These are phyloP conservation scores for Colletotrichum spinosum DNA, from an alignment of 2,329 filamentous ascomycete species.

Conservation along the genomic window DNA sequence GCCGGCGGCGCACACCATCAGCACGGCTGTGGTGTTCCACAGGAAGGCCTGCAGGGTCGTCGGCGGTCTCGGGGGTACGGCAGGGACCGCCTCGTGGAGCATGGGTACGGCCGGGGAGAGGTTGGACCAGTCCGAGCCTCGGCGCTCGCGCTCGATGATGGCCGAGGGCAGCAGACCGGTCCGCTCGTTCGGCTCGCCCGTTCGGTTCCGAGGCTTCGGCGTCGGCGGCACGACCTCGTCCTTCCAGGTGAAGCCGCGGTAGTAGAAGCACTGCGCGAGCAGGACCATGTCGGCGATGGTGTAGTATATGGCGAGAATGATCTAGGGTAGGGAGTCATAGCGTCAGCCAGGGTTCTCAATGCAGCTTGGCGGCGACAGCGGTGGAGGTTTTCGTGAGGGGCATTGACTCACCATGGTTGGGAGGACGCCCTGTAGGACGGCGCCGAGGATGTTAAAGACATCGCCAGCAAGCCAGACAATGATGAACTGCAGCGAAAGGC, in stretches of 20 bases:
- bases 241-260: slow-evolving; percentile 81
- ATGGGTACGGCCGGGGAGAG: slow-evolving; percentile 88
- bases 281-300: slow-evolving; percentile 92
- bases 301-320: slow-evolving; percentile 94
- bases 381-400: not conserved
- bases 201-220: slow-evolving; percentile 51
- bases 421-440: slow-evolving; percentile 88
- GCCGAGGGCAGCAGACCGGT: slow-evolving; percentile 58
- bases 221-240: slow-evolving; percentile 61
- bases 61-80: slow-evolving; percentile 57
- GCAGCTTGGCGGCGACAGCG: slow-evolving; percentile 16
- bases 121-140: slow-evolving; percentile 68
- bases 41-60: slow-evolving; percentile 68
- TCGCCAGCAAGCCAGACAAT: slow-evolving; percentile 93
- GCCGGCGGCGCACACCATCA: slow-evolving; percentile 87
- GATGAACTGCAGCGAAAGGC: slow-evolving; percentile 90
- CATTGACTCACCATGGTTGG: slow-evolving; percentile 80
- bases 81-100: slow-evolving; percentile 58
- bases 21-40: slow-evolving; percentile 80
- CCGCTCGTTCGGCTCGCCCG: slow-evolving; percentile 60
- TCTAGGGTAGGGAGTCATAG: slow-evolving; percentile 53
- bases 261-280: slow-evolving; percentile 93
- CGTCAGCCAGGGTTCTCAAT: slow-evolving; percentile 32
- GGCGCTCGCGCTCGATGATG: slow-evolving; percentile 54
- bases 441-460: slow-evolving; percentile 97